Evolutionary conservation across 2,329 filamentous ascomycete species (phyloP).

Genomic region (Rhynchosporium secalis): DNA sequence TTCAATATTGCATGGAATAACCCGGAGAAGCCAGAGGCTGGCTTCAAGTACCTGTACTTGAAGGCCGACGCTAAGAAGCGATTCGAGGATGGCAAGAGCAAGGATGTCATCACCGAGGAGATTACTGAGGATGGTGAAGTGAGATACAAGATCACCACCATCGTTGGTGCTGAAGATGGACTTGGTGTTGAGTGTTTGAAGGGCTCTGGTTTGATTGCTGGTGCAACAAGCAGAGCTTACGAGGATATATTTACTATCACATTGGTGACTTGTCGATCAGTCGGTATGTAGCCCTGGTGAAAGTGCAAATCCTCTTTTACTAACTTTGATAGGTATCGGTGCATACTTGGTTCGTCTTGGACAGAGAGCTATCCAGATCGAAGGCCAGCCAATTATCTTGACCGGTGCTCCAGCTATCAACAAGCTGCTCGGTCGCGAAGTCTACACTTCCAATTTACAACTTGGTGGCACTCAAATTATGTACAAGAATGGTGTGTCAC

Average conservation of each 20-base stretch:
- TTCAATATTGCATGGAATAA: constrained; percentile 99
- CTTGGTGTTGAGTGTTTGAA: constrained; percentile 96
- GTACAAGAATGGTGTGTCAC: constrained; percentile 99
- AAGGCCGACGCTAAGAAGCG: constrained; percentile 82
- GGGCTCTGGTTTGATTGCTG: constrained; percentile 96
- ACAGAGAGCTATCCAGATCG: constrained; percentile 97
- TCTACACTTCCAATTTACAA: constrained; percentile 98
- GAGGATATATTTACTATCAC: constrained; percentile 99
- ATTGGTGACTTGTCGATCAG: constrained; percentile 94
- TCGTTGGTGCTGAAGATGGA: constrained; percentile 91
- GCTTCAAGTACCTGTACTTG: constrained; percentile 97
- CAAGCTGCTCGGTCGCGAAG: constrained; percentile 95
- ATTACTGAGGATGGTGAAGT: constrained; percentile 84
- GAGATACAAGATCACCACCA: constrained; percentile 89
- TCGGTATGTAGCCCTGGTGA: constrained; percentile 58
- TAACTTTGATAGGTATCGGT: constrained; percentile 70
- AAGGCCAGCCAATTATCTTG: constrained; percentile 97
- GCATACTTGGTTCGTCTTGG: constrained; percentile 97
- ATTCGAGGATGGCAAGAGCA: constrained; percentile 75
- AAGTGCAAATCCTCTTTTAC: constrained; percentile 21
- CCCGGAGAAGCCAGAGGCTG: constrained; percentile 72
- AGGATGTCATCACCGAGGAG: constrained; percentile 84
- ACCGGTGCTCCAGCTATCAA: constrained; percentile 97
- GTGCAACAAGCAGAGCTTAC: constrained; percentile 94
- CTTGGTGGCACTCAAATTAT: constrained; percentile 99